phyloP scores from a whole-genome alignment of 768 basidiomycete species.

The Suillus luteus region DNA sequence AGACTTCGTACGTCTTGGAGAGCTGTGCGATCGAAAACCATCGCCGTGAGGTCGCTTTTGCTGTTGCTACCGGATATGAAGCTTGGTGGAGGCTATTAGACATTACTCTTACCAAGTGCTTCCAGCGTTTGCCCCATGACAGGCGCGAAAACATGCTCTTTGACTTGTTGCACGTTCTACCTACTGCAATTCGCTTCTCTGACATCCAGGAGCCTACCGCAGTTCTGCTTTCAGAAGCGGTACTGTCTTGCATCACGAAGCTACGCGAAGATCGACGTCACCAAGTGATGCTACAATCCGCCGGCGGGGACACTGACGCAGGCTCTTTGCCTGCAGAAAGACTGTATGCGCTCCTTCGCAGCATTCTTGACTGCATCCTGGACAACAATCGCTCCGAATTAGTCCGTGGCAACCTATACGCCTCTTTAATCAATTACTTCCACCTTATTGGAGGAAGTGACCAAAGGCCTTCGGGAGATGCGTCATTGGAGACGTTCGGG shows the following conservation, averaged over 20 bases:
- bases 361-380: constrained; percentile 71
- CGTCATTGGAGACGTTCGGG: constrained; percentile 22
- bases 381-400: constrained; percentile 80
- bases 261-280: constrained; percentile 81
- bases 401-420: constrained; percentile 94
- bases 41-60: constrained; percentile 75
- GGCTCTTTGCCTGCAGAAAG: constrained; percentile 80
- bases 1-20: constrained; percentile 76
- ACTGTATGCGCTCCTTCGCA: constrained; percentile 71
- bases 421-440: constrained; percentile 85
- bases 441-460: constrained; percentile 52
- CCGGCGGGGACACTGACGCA: constrained; percentile 60
- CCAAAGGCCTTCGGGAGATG: constrained; percentile 17
- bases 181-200: constrained; percentile 62
- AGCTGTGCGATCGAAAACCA: constrained; percentile 89
- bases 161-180: constrained; percentile 84
- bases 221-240: constrained; percentile 80
- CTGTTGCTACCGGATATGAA: constrained; percentile 69
- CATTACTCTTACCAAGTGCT: constrained; percentile 84
- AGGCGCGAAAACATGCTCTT: constrained; percentile 87
- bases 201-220: constrained; percentile 73
- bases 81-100: constrained; percentile 87
- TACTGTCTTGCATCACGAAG: constrained; percentile 83
- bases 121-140: constrained; percentile 78
- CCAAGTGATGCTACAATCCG: constrained; percentile 66